Base-by-base conservation (phyloP, 1,284 basidiomycete species). In the Porodaedalea pini region DNA sequence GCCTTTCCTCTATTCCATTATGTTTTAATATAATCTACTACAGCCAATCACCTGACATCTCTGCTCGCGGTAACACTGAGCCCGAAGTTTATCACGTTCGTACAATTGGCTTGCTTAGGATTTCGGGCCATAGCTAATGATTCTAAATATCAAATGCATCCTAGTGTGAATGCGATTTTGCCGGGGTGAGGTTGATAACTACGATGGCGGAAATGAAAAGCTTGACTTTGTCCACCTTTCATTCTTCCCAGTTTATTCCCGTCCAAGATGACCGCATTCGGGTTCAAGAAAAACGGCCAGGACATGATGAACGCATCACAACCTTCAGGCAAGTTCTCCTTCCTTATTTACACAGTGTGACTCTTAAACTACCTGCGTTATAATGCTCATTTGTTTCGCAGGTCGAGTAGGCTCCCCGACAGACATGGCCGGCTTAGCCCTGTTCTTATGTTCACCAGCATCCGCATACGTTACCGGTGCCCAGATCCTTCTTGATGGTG, bases 81-180 rank as follows among this genome's bases (percentile, higher is more conserved):
- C 2, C 75, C 76, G 11, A 72, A 73, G 23, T 78, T 79, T 61
- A 80, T 92, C 69, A 89, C 84, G 83, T 88, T 70, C 29, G 83
- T 73, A 23, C 41, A n/a, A 27, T 32, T 44, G 25, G 7, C 34
- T 51, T n/a, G 36, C 32, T 47, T 29, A 13, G 45, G n/a, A 25
- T 44, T 19, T 50, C n/a, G 52, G 5, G 29, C 32, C 37, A 40
- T 56, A 5, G 13, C n/a, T 44, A 21, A 51, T 54, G 43, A 44
- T 17, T 53, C 10, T 44, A 25, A 54, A 51, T 49, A 57, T 29
- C 43, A 21, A 32, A 29, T 39, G 57, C 56, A n/a, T n/a, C n/a
- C n/a, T n/a, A 90, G 86, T 45, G 90, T 93, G n/a, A 95, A 95
- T 66, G 89, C 91, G 8, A 92, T 94, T 55, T 77, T 82, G 54